Evolutionary conservation across 1,139 yeast species (phyloP).

Genomic region (Yamadazyma kanchanaburiensis): DNA sequence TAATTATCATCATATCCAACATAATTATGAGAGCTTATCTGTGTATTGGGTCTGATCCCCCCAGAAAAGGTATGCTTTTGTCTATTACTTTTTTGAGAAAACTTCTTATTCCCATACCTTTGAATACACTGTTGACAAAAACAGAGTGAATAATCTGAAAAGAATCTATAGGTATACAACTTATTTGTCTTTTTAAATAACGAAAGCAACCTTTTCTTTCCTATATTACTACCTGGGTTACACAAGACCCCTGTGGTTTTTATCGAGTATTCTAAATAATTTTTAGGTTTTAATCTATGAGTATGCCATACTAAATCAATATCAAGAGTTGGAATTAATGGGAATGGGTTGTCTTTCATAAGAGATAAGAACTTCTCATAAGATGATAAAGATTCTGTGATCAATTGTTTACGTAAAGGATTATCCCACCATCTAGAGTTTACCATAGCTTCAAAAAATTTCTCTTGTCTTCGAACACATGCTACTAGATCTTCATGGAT

Average conservation of each 20-base stretch:
- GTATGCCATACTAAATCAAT: conserved; percentile 43
- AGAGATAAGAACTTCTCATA: conserved; percentile 25
- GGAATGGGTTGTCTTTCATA: conserved; percentile 4
- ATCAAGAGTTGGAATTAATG: conserved; percentile 37
- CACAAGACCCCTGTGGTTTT: conserved; percentile 7
- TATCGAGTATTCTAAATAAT: conserved; percentile 18
- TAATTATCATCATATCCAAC: too few species aligned
- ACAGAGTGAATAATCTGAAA: conserved; percentile 14
- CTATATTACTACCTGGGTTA: conserved; percentile 18
- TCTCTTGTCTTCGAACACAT: conserved; percentile 30
- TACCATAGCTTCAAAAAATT: conserved; percentile 30
- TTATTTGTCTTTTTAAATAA: conserved; percentile 13
- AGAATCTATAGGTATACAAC: conserved; percentile 8
- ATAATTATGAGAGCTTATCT: conserved; percentile 11
- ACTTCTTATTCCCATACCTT: conserved; percentile 4
- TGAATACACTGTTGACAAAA: conserved; percentile 8
- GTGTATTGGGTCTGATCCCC: conserved; percentile 1
- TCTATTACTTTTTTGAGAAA: conserved; percentile 1
- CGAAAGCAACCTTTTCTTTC: conserved; percentile 11
- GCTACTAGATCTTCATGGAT: conserved; percentile 31
- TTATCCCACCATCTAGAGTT: conserved; percentile 26
- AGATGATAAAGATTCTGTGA: conserved; percentile 19
- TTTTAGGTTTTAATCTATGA: conserved; percentile 26
- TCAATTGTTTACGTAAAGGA: conserved; percentile 16
- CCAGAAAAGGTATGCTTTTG: conserved; percentile 2